Percentiles rank a stretch among this genome's conserved stretches.
These are phyloP conservation scores for Leptodontidium sp. DNA, from an alignment of 2,329 filamentous ascomycete species.

Conservation along the genomic window DNA sequence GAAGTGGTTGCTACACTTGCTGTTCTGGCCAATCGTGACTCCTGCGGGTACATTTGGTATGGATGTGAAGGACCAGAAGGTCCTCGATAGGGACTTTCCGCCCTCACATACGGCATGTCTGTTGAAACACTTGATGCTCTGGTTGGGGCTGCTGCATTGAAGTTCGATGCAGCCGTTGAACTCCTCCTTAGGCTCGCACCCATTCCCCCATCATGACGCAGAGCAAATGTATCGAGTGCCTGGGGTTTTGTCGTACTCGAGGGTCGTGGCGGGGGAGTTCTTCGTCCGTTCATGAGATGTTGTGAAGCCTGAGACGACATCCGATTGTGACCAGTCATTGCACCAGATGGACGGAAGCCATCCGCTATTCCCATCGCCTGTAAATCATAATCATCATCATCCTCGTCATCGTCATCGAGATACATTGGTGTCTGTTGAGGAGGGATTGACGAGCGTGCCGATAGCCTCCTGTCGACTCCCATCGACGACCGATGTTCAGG, in stretches of 20 bases:
- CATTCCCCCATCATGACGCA: slow-evolving; percentile 60
- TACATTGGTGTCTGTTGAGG: slow-evolving; percentile 8
- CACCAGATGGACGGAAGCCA: slow-evolving; percentile 55
- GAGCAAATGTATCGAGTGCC: slow-evolving; percentile 58
- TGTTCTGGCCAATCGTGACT: slow-evolving; percentile 61
- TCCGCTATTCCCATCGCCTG: slow-evolving; percentile 61
- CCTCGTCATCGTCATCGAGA: slow-evolving; percentile 49
- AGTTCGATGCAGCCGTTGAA: slow-evolving; percentile 31
- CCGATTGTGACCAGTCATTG: slow-evolving; percentile 33
- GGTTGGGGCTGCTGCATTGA: slow-evolving; percentile 30
- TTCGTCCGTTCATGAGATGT: slow-evolving; percentile 38
- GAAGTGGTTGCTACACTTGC: slow-evolving; percentile 76
- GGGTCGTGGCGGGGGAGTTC: slow-evolving; percentile 50
- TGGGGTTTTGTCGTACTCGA: slow-evolving; percentile 66
- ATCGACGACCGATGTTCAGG: slow-evolving; percentile 38
- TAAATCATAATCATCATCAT: slow-evolving; percentile 59
- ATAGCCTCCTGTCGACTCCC: slow-evolving; percentile 53
- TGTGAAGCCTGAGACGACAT: slow-evolving; percentile 36
- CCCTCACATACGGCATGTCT: slow-evolving; percentile 39
- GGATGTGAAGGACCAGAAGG: slow-evolving; percentile 79
- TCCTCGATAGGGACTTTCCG: slow-evolving; percentile 65
- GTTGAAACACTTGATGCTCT: slow-evolving; percentile 44
- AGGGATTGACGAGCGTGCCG: slow-evolving; percentile 50
- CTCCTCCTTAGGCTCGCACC: slow-evolving; percentile 40
- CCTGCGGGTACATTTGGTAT: slow-evolving; percentile 87